Percentiles rank a stretch among this genome's conserved stretches.
These are phyloP conservation scores for Saccharomycopsis fodiens DNA, from an alignment of 805 yeast genomes.

Conservation along the genomic window DNA sequence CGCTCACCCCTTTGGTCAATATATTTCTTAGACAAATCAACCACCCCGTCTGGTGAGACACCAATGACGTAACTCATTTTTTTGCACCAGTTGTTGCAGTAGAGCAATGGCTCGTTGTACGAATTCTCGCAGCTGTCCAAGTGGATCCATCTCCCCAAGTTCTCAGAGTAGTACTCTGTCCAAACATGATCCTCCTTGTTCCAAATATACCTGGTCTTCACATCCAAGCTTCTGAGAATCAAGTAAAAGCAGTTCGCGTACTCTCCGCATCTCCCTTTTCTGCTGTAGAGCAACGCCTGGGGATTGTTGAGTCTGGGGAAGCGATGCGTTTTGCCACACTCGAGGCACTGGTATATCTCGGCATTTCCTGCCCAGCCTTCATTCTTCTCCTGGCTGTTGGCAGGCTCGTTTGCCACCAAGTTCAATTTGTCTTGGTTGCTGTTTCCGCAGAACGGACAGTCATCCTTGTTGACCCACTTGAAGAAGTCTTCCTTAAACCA, in stretches of 20 bases:
- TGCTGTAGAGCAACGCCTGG: slow-evolving; percentile 46
- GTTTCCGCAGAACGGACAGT: slow-evolving; percentile 46
- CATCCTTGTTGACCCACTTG: slow-evolving; percentile 71
- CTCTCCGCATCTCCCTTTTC: slow-evolving; percentile 88
- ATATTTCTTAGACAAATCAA: slow-evolving; percentile 68
- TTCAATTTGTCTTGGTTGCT: slow-evolving; percentile 33
- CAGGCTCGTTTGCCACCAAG: slow-evolving; percentile 32
- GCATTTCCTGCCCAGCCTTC: slow-evolving; percentile 46
- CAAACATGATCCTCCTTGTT: slow-evolving; percentile 93
- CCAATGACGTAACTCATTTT: slow-evolving; percentile 85
- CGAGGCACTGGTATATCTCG: slow-evolving; percentile 57
- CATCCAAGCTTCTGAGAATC: slow-evolving; percentile 57
- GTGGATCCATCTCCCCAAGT: slow-evolving; percentile 71
- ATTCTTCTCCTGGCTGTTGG: slow-evolving; percentile 37
- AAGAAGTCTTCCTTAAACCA: slow-evolving; percentile 80
- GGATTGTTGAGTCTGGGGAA: slow-evolving; percentile 79
- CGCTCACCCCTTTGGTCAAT: slow-evolving; percentile 35
- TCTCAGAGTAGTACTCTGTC: slow-evolving; percentile 76
- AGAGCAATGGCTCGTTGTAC: slow-evolving; percentile 72
- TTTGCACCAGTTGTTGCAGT: slow-evolving; percentile 86
- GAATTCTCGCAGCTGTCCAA: slow-evolving; percentile 84
- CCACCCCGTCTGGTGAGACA: slow-evolving; percentile 48
- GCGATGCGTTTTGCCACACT: slow-evolving; percentile 40
- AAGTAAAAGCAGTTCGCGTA: slow-evolving; percentile 85
- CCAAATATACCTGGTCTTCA: slow-evolving; percentile 65